These are phyloP conservation scores for Colletotrichum graminicola DNA, from an alignment of 2,329 filamentous ascomycete species.

Conservation along the genomic window DNA sequence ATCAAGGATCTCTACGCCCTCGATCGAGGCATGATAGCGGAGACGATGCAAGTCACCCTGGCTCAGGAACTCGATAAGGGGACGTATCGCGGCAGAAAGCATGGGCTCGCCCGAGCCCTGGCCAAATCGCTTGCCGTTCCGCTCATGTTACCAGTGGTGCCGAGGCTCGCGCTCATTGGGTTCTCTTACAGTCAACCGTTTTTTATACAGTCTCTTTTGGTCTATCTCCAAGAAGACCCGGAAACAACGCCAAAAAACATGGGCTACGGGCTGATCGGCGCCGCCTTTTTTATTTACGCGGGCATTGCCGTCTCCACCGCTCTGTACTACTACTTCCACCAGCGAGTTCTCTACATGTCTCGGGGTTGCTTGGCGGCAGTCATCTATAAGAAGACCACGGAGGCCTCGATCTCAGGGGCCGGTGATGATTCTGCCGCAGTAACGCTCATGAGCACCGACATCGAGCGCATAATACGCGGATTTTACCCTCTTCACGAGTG, in stretches of 20 bases:
- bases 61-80: constrained; percentile 36
- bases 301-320: constrained; percentile 52
- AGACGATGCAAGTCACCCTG: constrained; percentile 43
- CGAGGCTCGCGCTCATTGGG: constrained; percentile 54
- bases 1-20: constrained; percentile 51
- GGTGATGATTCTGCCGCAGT: constrained; percentile 49
- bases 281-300: constrained; percentile 48
- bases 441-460: constrained; percentile 55
- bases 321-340: constrained; percentile 50
- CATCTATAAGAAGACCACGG: constrained; percentile 51
- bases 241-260: constrained; percentile 43
- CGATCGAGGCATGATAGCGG: constrained; percentile 47
- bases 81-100: constrained; percentile 32
- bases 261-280: constrained; percentile 52
- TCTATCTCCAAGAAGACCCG: constrained; percentile 48
- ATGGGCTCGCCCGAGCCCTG: constrained; percentile 49
- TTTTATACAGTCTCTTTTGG: constrained; percentile 55
- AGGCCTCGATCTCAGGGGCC: constrained; percentile 43
- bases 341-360: constrained; percentile 48
- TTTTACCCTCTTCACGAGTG: constrained; percentile 50
- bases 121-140: constrained; percentile 49
- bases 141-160: constrained; percentile 52
- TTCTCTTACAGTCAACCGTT: constrained; percentile 60
- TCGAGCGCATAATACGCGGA: constrained; percentile 51
- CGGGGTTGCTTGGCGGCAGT: constrained; percentile 48